Conservation (phyloP, 176 grass and related monocot species). For the Aegilops longissima region DNA sequence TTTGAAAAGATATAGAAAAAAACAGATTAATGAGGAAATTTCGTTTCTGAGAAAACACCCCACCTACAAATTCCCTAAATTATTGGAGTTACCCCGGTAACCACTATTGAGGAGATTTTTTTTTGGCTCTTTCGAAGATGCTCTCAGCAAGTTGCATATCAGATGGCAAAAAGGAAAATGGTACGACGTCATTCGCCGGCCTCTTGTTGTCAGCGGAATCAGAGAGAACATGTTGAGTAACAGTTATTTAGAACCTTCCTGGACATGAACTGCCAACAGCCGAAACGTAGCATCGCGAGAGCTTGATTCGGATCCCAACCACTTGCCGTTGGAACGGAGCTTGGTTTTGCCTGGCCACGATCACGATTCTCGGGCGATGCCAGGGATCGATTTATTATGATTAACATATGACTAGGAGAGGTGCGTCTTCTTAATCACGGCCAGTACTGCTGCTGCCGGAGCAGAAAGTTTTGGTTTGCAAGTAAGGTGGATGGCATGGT, state of each 20-base stretch:
- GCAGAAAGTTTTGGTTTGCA: slow-evolving; percentile 14
- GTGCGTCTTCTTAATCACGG: neutral
- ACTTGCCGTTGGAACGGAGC: slow-evolving; percentile 2
- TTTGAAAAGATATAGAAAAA: too few relatives aligned
- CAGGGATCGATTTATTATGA: neutral
- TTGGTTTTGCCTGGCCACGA: neutral
- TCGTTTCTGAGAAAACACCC: too few relatives aligned
- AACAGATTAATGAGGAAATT: too few relatives aligned
- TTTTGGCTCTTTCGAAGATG: too few relatives aligned
- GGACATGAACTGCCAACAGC: neutral
- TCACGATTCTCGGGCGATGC: neutral
- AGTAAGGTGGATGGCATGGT: neutral
- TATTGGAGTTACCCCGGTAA: too few relatives aligned
- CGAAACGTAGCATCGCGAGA: neutral
- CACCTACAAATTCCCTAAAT: too few relatives aligned
- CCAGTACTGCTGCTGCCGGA: neutral
- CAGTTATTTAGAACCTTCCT: neutral
- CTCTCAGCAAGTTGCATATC: too few relatives aligned
- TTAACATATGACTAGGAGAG: slow-evolving; percentile 10
- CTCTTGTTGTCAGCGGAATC: too few relatives aligned
- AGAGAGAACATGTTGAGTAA: too few relatives aligned
- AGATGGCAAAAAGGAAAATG: too few relatives aligned
- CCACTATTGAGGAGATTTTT: too few relatives aligned
- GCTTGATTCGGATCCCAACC: neutral
- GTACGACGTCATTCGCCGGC: too few relatives aligned